Base-by-base conservation (phyloP, 176 grass and related monocot species). In the Urochloa ruziziensis region DNA sequence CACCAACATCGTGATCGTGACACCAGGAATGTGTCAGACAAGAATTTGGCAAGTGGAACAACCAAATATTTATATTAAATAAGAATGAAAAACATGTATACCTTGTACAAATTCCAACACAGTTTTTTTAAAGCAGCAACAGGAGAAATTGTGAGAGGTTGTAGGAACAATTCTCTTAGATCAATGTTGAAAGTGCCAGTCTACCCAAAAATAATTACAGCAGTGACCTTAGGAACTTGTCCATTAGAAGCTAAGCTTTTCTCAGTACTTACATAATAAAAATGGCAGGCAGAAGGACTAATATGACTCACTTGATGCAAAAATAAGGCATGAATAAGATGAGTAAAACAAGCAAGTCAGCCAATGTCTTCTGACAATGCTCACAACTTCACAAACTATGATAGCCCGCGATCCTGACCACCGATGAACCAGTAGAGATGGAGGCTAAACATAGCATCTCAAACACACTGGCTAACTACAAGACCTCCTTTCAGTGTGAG, bases 11-110 rank as follows among this genome's bases (percentile, higher is more conserved):
- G 35, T 64, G 27, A 64, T 64, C 53, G 35, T 64, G 27, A 82
- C 27, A 63, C 36, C 17, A 70, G 7, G 47, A 47, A 58, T 0
- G 7, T 75, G 34, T 85, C 33, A 51, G 37, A 76, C 18, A 67
- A 66, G 25, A 81, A 35, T 29, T 76, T 74, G 17, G 48, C 29
- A 80, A 39, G 67, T 84, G 35, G 18, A 66, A 79, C 10, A 80
- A 74, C 36, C 73, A 79, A 34, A 59, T n/a, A 37, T 27, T 44
- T 15, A 71, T 21, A 71, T 37, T 63, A 37, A 65, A 11, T 37
- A 34, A 10, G 30, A 62, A 30, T 32, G 6, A 35, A 37, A n/a
- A 9, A 49, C 70, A 81, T 2, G 44, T 33, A 35, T 1, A 8
- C n/a, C 10, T 16, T 53, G 29, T 63, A 12, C 21, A 67, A 25